Conservation (phyloP, 768 basidiomycete genomes). For the Psilocybe azurescens region DNA sequence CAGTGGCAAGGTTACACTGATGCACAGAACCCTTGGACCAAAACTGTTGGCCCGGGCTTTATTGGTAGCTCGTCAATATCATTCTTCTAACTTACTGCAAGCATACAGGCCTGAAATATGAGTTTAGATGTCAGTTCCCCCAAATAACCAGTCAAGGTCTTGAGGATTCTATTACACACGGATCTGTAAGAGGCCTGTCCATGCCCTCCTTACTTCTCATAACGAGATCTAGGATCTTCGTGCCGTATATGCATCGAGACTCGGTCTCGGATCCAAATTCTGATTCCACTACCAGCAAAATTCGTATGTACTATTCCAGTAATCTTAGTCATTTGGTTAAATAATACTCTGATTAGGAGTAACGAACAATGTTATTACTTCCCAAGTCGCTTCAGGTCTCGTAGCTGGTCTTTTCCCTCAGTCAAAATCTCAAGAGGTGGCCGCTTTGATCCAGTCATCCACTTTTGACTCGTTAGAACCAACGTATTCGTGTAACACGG, state of each 20-base stretch:
- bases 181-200: slow-evolving; percentile 33
- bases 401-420: slow-evolving; percentile 50
- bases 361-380: slow-evolving; percentile 58
- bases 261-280: slow-evolving; percentile 39
- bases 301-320: slow-evolving; percentile 35
- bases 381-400: slow-evolving; percentile 54
- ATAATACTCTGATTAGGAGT: slow-evolving; percentile 36
- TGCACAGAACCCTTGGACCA: slow-evolving; percentile 47
- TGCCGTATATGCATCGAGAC: slow-evolving; percentile 45
- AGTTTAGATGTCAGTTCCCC: slow-evolving; percentile 51
- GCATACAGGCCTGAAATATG: neutral
- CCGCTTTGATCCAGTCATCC: slow-evolving; percentile 44
- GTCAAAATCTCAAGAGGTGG: slow-evolving; percentile 29
- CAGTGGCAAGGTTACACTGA: slow-evolving; percentile 50
- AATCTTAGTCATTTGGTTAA: neutral
- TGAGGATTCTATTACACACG: slow-evolving; percentile 49
- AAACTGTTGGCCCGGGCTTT: slow-evolving; percentile 48
- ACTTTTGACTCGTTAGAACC: slow-evolving; percentile 55
- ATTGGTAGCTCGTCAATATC: slow-evolving; percentile 42
- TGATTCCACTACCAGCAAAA: slow-evolving; percentile 36
- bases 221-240: slow-evolving; percentile 43
- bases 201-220: neutral
- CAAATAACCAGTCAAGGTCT: slow-evolving; percentile 52
- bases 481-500: slow-evolving; percentile 44
- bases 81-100: neutral